Evolutionary conservation across 2,329 filamentous ascomycete species (phyloP), one percentile per base, ranked within the genome.

Genomic region (Penicillium sp.): DNA sequence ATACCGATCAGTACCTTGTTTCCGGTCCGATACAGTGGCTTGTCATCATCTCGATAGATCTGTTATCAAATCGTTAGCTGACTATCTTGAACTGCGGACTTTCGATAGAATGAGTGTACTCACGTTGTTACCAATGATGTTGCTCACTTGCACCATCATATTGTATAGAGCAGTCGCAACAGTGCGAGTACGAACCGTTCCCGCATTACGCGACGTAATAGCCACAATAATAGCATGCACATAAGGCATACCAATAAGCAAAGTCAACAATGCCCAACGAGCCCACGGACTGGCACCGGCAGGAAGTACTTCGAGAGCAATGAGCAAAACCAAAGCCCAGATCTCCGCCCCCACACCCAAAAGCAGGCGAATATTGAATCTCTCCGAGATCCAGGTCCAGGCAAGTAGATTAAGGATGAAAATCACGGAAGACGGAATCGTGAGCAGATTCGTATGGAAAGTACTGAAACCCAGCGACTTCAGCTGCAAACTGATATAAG

Each of bases 361-460:
- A 51, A 84, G 75, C 0, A 83, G 71, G 1, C 82, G 75, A 63
- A 84, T 77, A 55, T 83, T 80, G 58, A 83, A 81, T 52, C 79
- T 75, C 52, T 85, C 81, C 5, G 80, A 83, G 42, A 81, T 74
- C 70, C 76, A 83, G 0, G 83, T 81, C 54, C 83, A 76, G 2
- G 74, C 66, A 14, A 86, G 66, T 70, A 86, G 79, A 40, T 83
- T 83, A 44, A 83, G 51, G 55, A 86, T 84, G 65, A 84, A 84
- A 1, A 86, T 68, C 0, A 75, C 76, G 14, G 81, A 81, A 0
- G 82, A 79, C 0, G 83, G 84, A 13, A 87, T 86, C 1, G 84
- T 84, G 19, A 89, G 77, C 56, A 89, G 75, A 60, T 87, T 89
- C 24, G 81, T 82, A 28, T 83, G 71, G 64, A 88, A 83, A 1